Evolutionary conservation across 495 filamentous ascomycete genomes (phyloP), one percentile per base, ranked within the genome.

Genomic region (Usnea hakonensis): DNA sequence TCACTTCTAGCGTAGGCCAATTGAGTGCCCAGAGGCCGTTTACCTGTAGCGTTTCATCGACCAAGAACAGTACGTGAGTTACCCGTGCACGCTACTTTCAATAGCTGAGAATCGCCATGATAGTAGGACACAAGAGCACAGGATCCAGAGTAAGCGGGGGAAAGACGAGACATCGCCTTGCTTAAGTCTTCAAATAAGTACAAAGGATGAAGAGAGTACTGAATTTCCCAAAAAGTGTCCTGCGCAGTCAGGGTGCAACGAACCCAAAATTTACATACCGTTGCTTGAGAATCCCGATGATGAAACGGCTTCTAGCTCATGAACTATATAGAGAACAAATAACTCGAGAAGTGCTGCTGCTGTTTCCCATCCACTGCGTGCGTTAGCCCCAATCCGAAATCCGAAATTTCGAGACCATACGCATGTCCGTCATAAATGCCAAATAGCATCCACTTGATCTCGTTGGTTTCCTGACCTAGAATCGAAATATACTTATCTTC

Each of bases 1-100:
- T n/a, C n/a, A n/a, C n/a, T n/a, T n/a, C n/a, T n/a, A n/a, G n/a
- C n/a, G n/a, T n/a, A n/a, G n/a, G n/a, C n/a, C n/a, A n/a, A n/a
- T n/a, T n/a, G n/a, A n/a, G n/a, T n/a, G n/a, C n/a, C n/a, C n/a
- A n/a, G n/a, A n/a, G n/a, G n/a, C 79, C 82, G 87, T 19, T 64
- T 74, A 0, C 76, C 76, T 30, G 77, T 69, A 0, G 71, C 55
- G 6, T 74, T 66, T 68, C 76, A 73, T 28, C 77, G 75, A 0
- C 84, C 85, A 3, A 87, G 71, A 0, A 88, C 83, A 1, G 85
- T 85, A 26, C 84, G 75, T 11, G 80, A 85, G 68, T 85, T 82
- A 7, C 83, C 84, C 2, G 75, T 77, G 55, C 80, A 83, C 0
- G 85, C 86, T 2, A 86, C 83, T 37, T 80, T 77, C 1, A 88